Percentiles rank a stretch among this genome's conserved stretches.
phyloP scores from a whole-genome alignment of 768 basidiomycete species.

The Neoboletus brunneissimus region DNA sequence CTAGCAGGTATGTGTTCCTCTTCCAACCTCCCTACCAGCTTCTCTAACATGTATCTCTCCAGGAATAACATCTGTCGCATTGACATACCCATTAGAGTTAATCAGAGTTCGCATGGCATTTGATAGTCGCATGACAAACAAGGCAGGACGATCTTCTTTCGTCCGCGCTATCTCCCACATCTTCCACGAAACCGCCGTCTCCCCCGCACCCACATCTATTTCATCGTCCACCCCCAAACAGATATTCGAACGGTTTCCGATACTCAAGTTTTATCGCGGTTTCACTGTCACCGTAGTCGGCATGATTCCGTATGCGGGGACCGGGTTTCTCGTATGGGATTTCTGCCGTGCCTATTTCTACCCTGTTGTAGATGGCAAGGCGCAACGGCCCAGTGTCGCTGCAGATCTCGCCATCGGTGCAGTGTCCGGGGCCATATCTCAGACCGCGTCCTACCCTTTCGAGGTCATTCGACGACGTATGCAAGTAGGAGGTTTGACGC shows the following conservation, averaged over 20 bases:
- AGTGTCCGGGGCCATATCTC: slow-evolving; percentile 77
- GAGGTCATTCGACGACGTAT: slow-evolving; percentile 89
- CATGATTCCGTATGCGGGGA: slow-evolving; percentile 95
- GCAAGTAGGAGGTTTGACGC: slow-evolving; percentile 89
- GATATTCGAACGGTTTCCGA: slow-evolving; percentile 59
- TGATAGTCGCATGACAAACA: slow-evolving; percentile 27
- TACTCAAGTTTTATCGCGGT: slow-evolving; percentile 95
- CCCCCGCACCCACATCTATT: slow-evolving; percentile 19
- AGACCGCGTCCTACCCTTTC: slow-evolving; percentile 92
- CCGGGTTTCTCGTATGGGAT: slow-evolving; percentile 92
- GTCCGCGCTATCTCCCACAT: slow-evolving; percentile 57
- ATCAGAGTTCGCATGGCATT: slow-evolving; percentile 96
- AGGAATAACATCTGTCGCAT: slow-evolving; percentile 85
- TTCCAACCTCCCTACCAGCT: neutral
- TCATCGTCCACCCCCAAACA: slow-evolving; percentile 22
- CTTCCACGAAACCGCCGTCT: slow-evolving; percentile 58
- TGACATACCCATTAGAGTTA: slow-evolving; percentile 94
- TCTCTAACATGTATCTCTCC: neutral
- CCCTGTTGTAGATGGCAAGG: slow-evolving; percentile 42
- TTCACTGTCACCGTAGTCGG: slow-evolving; percentile 89
- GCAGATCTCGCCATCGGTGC: slow-evolving; percentile 84
- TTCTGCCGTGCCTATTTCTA: slow-evolving; percentile 61
- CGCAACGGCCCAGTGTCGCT: slow-evolving; percentile 39
- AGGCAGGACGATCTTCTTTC: slow-evolving; percentile 47
- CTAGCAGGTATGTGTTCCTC: slow-evolving; percentile 61